Conservation (phyloP, 2,329 filamentous ascomycete genomes). For the Cytospora chrysosperma region DNA sequence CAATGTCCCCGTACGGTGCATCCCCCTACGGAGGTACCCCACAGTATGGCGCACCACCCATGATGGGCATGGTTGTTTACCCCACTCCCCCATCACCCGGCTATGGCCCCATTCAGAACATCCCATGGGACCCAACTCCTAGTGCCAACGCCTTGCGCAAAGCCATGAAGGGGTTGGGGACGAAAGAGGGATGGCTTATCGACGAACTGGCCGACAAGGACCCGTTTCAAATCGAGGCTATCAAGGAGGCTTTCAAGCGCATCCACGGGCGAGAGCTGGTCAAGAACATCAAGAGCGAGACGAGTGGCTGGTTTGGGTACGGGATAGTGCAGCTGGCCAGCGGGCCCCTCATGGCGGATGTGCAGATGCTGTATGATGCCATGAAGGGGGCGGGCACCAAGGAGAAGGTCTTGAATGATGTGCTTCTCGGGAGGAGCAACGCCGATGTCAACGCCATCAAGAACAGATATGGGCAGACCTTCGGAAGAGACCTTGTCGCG, state of each 20-base stretch:
- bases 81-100: conserved; percentile 68
- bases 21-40: conserved; percentile 32
- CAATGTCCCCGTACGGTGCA: conserved; percentile 35
- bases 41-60: conserved; percentile 23
- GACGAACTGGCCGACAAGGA: conserved; percentile 69
- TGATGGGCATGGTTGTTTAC: conserved; percentile 22
- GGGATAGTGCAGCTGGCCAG: conserved; percentile 72
- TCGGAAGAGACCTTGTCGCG: conserved; percentile 63
- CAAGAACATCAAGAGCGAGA: conserved; percentile 75
- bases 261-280: conserved; percentile 67
- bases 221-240: conserved; percentile 70
- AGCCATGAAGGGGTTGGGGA: conserved; percentile 91
- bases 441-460: conserved; percentile 89
- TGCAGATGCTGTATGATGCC: conserved; percentile 66
- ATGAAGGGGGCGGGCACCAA: conserved; percentile 83
- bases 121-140: conserved; percentile 64
- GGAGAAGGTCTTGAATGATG: conserved; percentile 80
- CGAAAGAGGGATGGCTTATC: conserved; percentile 78
- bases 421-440: conserved; percentile 79
- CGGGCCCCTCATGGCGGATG: conserved; percentile 78
- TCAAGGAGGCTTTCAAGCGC: conserved; percentile 66
- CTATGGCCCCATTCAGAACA: conserved; percentile 70
- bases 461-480: conserved; percentile 67
- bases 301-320: conserved; percentile 70
- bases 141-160: conserved; percentile 71